Evolutionary conservation across 345 rosid genomes (phyloP).

Genomic region (Aquilaria yunnanensis): DNA sequence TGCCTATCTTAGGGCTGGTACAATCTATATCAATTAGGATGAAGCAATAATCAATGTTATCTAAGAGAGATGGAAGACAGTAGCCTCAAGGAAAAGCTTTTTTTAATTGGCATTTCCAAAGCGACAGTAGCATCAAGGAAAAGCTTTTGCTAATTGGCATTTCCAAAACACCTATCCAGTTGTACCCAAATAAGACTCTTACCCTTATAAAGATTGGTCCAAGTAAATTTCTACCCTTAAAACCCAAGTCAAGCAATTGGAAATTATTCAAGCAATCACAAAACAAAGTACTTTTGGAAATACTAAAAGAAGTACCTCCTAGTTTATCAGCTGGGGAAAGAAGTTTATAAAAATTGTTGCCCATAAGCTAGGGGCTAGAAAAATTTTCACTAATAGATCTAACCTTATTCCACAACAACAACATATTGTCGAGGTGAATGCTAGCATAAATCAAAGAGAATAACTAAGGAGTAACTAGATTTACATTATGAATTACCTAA

Average conservation of each 20-base stretch:
- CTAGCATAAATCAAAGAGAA: too few relatives aligned
- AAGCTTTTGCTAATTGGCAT: background rate
- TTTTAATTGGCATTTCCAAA: background rate
- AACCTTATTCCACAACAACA: background rate
- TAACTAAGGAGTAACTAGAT: background rate
- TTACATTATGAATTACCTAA: background rate
- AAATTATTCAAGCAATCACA: background rate
- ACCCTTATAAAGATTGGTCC: background rate
- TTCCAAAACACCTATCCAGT: background rate
- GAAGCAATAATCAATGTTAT: background rate
- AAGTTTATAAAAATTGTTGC: background rate
- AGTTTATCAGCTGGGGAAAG: background rate
- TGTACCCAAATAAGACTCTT: background rate
- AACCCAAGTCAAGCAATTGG: background rate
- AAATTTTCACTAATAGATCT: background rate
- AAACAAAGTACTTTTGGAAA: background rate
- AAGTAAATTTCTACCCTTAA: background rate
- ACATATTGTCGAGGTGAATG: background rate
- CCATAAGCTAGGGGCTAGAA: background rate
- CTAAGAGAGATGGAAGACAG: background rate
- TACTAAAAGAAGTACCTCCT: background rate
- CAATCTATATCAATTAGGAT: background rate
- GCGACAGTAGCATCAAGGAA: too few relatives aligned
- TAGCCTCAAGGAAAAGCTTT: background rate
- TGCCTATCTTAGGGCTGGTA: accelerated